Base-by-base conservation (phyloP, 306 rosid species). In the Sphenostylis stenocarpa region DNA sequence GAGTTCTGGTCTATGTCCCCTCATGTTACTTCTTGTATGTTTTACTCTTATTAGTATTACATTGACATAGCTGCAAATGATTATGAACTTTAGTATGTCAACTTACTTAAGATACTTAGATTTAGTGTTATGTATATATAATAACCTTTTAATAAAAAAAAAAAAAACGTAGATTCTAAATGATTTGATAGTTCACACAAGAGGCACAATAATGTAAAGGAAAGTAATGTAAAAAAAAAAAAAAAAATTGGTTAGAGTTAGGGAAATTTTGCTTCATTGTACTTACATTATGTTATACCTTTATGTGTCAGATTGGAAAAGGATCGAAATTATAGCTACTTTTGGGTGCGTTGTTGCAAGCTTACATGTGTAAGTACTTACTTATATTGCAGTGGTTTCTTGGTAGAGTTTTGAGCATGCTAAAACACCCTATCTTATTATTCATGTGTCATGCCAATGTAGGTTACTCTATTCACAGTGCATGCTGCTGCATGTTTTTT, bases 381-480 rank as follows among this genome's bases (percentile, higher is more conserved):
- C 52, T 67, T 63, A 26, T 69, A 45, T 20, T 57, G 13, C 28
- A 38, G 29, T 70, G 6, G 28, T 45, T 21, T 69, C 19, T 19
- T 36, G 29, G 72, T 20, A 23, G 28, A 65, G 16, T 1, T 68
- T 4, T 24, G 34, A 31, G 21, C 34, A 63, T 17, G 26, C 15
- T n/a, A 15, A 7, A 45, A 44, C 62, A 63, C 36, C 13, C 7
- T 19, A 55, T 58, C 74, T 70, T 44, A 75, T 29, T 26, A 67
- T 68, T 67, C 4, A n/a, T 14, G 13, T 74, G 45, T 7, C 7
- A 38, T 60, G 21, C 20, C 60, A 9, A 38, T 48, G 72, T 67
- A 91, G 98, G 98, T 93, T 49, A 90, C 97, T 15, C 83, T 93
- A 21, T 88, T 93, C 36, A 14, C 92, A 1, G 83, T 80, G 70